phyloP scores from a whole-genome alignment of 148 eudicot species.

The Arctostaphylos glauca region DNA sequence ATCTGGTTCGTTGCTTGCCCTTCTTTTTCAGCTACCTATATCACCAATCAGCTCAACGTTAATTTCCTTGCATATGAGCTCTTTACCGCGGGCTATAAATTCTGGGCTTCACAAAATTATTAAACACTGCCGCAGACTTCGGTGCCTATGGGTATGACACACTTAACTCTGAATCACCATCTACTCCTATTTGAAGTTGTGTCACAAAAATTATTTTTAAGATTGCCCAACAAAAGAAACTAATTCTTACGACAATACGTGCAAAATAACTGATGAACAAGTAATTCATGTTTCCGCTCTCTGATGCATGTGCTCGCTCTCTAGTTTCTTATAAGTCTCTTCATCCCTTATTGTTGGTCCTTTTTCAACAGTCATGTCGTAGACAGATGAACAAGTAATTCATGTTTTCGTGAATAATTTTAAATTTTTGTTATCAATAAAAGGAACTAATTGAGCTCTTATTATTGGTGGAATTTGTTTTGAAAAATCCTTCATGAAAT shows the following conservation, averaged over 20 bases:
- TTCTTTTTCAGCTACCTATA: background rate
- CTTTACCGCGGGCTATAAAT: background rate
- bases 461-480: background rate
- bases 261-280: too few species aligned
- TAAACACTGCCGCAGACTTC: conserved; percentile 1
- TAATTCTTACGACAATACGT: too few species aligned
- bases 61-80: conserved; percentile 3
- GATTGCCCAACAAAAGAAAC: too few species aligned
- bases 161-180: background rate
- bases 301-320: background rate
- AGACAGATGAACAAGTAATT: background rate
- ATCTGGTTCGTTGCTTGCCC: background rate
- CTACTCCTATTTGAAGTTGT: background rate
- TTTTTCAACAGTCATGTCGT: background rate
- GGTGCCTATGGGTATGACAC: background rate
- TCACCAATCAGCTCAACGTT: background rate
- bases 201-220: background rate
- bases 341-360: background rate
- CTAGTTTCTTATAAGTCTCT: background rate
- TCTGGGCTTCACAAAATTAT: background rate
- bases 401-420: background rate
- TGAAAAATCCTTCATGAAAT: background rate
- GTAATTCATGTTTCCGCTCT: too few species aligned
- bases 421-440: background rate
- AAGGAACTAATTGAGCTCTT: background rate